phyloP scores from a whole-genome alignment of 1,284 basidiomycete species.

The Exsudoporus floridanus region DNA sequence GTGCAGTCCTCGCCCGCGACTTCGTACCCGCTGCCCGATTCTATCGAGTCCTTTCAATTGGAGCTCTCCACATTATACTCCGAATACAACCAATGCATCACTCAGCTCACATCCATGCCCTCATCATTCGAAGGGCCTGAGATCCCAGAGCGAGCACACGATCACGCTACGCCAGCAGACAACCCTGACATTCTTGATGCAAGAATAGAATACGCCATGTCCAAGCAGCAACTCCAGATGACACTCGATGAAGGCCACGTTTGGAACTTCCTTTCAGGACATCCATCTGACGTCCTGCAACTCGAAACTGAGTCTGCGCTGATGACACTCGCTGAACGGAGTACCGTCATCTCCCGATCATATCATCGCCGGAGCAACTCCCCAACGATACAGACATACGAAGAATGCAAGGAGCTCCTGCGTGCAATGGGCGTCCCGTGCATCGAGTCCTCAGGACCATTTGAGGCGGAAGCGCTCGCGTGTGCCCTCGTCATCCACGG shows the following conservation, averaged over 20 bases:
- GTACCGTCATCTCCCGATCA: conserved; percentile 55
- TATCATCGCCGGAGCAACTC: conserved; percentile 59
- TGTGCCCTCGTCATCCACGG: conserved; percentile 71
- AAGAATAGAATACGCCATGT: conserved; percentile 52
- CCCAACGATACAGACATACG: conserved; percentile 61
- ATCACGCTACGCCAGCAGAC: conserved; percentile 7
- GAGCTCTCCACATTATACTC: conserved; percentile 47
- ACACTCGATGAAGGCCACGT: conserved; percentile 60
- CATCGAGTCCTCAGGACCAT: conserved; percentile 61
- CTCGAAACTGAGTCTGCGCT: conserved; percentile 33
- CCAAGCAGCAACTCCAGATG: conserved; percentile 63
- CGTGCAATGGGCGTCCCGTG: conserved; percentile 76
- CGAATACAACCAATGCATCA: conserved; percentile 50
- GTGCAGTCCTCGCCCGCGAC: conserved; percentile 18
- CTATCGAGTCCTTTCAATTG: conserved; percentile 28
- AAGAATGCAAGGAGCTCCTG: conserved; percentile 63
- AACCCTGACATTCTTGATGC: conserved; percentile 37
- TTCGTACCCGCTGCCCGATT: conserved; percentile 17
- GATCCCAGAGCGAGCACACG: conserved; percentile 8
- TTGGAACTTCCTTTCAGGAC: conserved; percentile 50
- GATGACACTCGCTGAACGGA: conserved; percentile 46
- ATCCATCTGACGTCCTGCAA: conserved; percentile 6
- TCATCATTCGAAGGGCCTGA: conserved; percentile 21
- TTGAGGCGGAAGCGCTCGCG: conserved; percentile 83
- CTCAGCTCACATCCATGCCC: conserved; percentile 44